Conservation (phyloP, 202 grass and related monocot genomes). For the Dendrocalamus latiflorus region DNA sequence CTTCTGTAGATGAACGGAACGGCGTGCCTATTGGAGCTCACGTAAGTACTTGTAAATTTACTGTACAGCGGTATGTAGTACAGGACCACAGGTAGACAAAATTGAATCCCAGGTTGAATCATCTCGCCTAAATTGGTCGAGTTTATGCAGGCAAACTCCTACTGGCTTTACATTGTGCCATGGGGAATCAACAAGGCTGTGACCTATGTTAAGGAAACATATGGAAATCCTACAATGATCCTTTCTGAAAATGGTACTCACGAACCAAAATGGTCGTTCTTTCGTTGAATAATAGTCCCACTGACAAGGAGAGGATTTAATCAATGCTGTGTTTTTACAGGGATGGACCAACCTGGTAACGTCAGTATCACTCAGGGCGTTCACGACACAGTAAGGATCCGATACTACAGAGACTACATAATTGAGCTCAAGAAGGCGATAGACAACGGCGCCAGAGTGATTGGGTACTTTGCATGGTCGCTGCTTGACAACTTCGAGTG, state of each 20-base stretch:
- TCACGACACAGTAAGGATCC: conserved; percentile 61
- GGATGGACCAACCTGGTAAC: conserved; percentile 86
- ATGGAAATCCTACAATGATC: conserved; percentile 57
- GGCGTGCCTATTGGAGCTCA: conserved; percentile 65
- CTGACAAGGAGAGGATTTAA: not conserved
- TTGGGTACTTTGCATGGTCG: conserved; percentile 91
- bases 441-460: conserved; percentile 61
- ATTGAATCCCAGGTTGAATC: not conserved
- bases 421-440: conserved; percentile 82
- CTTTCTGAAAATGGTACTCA: conserved; percentile 78
- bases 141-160: conserved; percentile 63
- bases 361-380: conserved; percentile 51
- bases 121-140: not conserved
- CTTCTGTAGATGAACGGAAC: conserved; percentile 64
- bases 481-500: conserved; percentile 97
- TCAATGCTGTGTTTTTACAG: conserved; percentile 33
- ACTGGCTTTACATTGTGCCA: conserved; percentile 88
- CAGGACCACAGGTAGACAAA: not conserved
- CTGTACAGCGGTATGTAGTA: not conserved
- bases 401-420: conserved; percentile 82
- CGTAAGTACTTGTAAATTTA: conserved; percentile 37
- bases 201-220: conserved; percentile 76
- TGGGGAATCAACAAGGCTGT: conserved; percentile 94
- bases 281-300: not conserved
- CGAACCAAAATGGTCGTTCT: not conserved